Conservation (phyloP, 345 rosid genomes). For the Pseudoturritis turrita region DNA sequence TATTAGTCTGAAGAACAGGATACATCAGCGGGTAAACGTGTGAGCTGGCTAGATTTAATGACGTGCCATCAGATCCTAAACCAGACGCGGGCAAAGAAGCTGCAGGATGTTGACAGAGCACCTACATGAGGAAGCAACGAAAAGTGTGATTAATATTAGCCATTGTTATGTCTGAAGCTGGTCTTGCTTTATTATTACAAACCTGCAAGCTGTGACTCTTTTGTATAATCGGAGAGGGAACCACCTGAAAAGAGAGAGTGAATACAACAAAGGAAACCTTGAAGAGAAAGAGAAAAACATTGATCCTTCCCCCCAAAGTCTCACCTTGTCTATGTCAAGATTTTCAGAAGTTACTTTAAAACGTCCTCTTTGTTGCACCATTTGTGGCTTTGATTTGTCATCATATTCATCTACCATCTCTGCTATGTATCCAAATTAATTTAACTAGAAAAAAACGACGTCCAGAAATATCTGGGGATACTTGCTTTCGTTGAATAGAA, state of each 20-base stretch:
- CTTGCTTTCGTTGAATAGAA: background rate
- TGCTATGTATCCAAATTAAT: conserved; percentile 32
- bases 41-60: conserved; percentile 38
- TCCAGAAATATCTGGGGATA: too few relatives aligned
- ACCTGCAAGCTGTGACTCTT: conserved; percentile 99
- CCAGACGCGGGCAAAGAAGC: conserved; percentile 29
- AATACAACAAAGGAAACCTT: conserved; percentile 21
- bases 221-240: conserved; percentile 54
- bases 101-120: conserved; percentile 50
- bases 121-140: conserved; percentile 37
- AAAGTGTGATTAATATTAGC: too few relatives aligned
- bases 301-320: background rate
- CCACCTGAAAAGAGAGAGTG: conserved; percentile 60
- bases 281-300: background rate
- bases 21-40: conserved; percentile 50
- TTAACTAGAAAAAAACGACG: background rate
- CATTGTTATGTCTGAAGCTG: conserved; percentile 23
- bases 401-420: conserved; percentile 61
- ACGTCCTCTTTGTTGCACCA: conserved; percentile 94
- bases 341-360: conserved; percentile 98
- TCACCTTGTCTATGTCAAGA: conserved; percentile 85
- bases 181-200: conserved; percentile 42
- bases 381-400: conserved; percentile 73
- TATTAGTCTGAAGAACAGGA: conserved; percentile 66
- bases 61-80: conserved; percentile 33